These are phyloP conservation scores for Kwoniella sp. DNA, from an alignment of 768 basidiomycete species.

Conservation along the genomic window DNA sequence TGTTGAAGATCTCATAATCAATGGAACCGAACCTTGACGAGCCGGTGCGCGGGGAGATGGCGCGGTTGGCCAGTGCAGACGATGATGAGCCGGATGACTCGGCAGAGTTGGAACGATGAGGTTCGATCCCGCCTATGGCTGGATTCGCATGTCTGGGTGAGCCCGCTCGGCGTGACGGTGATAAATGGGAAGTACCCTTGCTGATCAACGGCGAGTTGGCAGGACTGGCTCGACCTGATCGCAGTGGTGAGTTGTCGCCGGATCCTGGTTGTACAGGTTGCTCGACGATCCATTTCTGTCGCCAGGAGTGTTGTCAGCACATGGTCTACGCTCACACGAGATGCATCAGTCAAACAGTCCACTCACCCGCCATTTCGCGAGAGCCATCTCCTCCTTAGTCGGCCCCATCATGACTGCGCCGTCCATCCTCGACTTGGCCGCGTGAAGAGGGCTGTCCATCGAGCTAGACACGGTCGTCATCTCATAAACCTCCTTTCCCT, in stretches of 20 bases:
- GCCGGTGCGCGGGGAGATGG: not conserved
- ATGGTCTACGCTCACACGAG: too few species aligned
- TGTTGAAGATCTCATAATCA: constrained; percentile 18
- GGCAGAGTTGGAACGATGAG: not conserved
- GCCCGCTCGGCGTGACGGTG: not conserved
- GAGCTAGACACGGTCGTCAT: not conserved
- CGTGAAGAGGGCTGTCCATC: not conserved
- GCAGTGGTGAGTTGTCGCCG: constrained; percentile 5
- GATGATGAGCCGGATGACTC: constrained; percentile 6
- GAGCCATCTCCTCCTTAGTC: constrained; percentile 29
- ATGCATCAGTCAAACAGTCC: not conserved
- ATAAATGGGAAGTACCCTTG: too few species aligned
- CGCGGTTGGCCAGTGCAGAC: not conserved
- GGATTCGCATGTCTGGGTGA: constrained; percentile 4
- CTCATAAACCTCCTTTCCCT: constrained; percentile 15
- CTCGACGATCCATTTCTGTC: constrained; percentile 39
- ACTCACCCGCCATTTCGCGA: constrained; percentile 44
- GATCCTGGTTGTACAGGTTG: constrained; percentile 15
- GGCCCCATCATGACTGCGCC: not conserved
- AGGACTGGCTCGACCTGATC: constrained; percentile 6
- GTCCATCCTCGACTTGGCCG: not conserved
- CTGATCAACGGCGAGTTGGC: too few species aligned
- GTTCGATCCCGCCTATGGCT: constrained; percentile 1
- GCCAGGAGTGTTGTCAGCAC: too few species aligned
- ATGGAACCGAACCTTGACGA: constrained; percentile 9